phyloP scores from a whole-genome alignment of 176 grass and related monocot species.

The Rhynchospora pubera region DNA sequence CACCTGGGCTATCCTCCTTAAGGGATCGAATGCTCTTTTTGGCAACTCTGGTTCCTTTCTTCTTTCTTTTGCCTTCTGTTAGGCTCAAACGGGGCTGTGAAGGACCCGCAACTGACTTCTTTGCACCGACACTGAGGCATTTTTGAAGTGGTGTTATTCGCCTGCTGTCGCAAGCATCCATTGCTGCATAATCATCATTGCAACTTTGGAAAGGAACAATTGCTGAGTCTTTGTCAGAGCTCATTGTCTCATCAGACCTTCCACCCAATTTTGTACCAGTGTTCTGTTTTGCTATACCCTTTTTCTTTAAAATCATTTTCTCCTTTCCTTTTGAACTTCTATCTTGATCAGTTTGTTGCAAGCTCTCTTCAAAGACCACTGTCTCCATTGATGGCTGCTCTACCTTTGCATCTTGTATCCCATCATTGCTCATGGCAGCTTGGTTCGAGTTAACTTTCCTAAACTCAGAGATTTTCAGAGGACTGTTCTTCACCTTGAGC shows the following conservation, averaged over 20 bases:
- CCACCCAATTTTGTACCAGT: background rate
- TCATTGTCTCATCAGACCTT: background rate
- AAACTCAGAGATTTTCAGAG: background rate
- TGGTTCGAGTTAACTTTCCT: background rate
- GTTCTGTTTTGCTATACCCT: background rate
- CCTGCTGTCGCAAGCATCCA: background rate
- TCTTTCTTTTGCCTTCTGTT: background rate
- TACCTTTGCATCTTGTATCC: background rate
- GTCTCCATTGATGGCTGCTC: background rate
- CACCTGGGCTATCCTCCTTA: background rate
- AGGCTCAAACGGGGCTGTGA: background rate
- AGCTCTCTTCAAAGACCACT: background rate
- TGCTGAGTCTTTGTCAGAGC: background rate
- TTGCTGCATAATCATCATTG: background rate
- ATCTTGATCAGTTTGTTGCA: background rate
- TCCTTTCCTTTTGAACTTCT: background rate
- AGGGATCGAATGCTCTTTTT: background rate
- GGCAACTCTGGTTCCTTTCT: background rate
- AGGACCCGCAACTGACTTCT: background rate
- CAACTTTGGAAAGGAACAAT: background rate
- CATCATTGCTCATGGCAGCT: background rate
- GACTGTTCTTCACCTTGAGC: background rate
- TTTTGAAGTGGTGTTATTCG: background rate
- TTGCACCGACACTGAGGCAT: background rate
- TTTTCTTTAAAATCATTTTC: background rate